phyloP scores from a whole-genome alignment of 192 early-diverging fungal species.

The Rhizoclosmatium globosum region DNA sequence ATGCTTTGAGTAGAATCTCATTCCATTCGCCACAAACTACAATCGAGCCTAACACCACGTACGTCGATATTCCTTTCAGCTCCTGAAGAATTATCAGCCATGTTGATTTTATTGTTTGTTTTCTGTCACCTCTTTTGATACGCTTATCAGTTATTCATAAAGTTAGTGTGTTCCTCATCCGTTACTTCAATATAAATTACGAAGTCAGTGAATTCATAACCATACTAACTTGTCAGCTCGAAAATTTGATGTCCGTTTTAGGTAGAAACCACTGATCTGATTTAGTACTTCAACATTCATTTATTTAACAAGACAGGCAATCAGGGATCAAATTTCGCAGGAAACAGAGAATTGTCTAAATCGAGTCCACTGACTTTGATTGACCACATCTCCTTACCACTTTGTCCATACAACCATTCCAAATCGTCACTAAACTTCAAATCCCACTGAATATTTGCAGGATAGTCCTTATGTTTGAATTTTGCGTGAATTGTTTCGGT shows the following conservation, averaged over 20 bases:
- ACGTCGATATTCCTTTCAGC: too few species aligned
- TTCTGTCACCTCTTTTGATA: not conserved
- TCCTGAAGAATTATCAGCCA: too few species aligned
- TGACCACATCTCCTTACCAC: not conserved
- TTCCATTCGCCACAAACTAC: not conserved
- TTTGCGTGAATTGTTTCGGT: not conserved
- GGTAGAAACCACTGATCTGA: not conserved
- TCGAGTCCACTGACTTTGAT: not conserved
- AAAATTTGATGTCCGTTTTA: too few species aligned
- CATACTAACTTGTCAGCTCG: too few species aligned
- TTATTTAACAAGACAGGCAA: not conserved
- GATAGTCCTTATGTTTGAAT: not conserved
- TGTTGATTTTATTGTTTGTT: not conserved
- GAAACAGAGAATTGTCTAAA: not conserved
- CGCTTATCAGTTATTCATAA: not conserved
- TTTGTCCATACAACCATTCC: slow-evolving; percentile 2
- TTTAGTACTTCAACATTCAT: not conserved
- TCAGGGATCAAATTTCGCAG: slow-evolving; percentile 8
- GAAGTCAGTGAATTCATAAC: too few species aligned
- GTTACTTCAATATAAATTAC: too few species aligned
- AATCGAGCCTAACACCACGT: too few species aligned
- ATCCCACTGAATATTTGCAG: not conserved
- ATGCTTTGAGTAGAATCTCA: slow-evolving; percentile 20
- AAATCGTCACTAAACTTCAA: slow-evolving; percentile 10
- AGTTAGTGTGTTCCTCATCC: not conserved